phyloP scores from a whole-genome alignment of 257 asterid genomes.

The Pogostemon cablin region DNA sequence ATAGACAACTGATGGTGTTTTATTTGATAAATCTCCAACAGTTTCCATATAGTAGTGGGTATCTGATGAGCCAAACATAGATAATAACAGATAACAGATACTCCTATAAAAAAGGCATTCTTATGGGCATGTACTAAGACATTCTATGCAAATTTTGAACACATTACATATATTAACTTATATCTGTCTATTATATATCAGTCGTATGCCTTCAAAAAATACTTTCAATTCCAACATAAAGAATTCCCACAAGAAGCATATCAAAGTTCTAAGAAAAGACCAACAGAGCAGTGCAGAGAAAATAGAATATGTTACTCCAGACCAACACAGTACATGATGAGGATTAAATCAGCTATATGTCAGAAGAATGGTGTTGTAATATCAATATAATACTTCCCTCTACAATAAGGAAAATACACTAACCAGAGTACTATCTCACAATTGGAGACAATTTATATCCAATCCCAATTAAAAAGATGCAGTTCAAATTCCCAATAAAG shows the following conservation, averaged over 20 bases:
- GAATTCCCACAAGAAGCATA: too few species aligned
- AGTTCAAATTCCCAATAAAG: slow-evolving; percentile 18
- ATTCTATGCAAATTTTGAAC: neutral
- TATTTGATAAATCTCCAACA: slow-evolving; percentile 16
- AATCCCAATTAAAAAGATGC: neutral
- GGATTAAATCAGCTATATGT: too few species aligned
- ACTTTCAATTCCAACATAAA: too few species aligned
- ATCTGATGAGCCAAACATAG: neutral
- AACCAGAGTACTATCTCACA: too few species aligned
- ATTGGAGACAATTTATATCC: neutral
- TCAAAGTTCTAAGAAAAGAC: too few species aligned
- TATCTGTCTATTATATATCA: neutral
- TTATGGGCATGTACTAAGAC: neutral
- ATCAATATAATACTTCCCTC: too few species aligned
- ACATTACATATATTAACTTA: neutral
- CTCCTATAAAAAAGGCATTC: neutral
- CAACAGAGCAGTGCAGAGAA: too few species aligned
- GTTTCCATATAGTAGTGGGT: slow-evolving; percentile 4
- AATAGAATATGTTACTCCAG: too few species aligned
- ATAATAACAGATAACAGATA: neutral
- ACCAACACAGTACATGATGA: too few species aligned
- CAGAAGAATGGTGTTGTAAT: too few species aligned
- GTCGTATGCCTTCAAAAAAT: too few species aligned
- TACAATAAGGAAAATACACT: too few species aligned
- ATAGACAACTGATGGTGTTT: slow-evolving; percentile 17